phyloP scores from a whole-genome alignment of 2,329 filamentous ascomycete genomes.

The Parasarocladium wereldwijsianum region DNA sequence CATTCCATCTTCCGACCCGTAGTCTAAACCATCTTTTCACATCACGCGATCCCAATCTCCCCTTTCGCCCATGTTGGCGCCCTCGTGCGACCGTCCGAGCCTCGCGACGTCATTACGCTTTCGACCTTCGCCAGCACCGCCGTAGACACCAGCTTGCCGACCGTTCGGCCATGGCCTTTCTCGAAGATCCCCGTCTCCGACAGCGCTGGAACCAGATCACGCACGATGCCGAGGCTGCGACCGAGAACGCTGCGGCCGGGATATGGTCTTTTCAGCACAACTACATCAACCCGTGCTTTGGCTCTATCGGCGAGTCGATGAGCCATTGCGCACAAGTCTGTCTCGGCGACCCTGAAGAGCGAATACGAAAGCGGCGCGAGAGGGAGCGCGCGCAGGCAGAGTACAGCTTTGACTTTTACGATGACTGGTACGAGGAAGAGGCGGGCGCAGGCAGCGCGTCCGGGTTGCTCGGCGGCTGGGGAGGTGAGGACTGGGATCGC shows the following conservation, averaged over 20 bases:
- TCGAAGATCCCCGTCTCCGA: conserved; percentile 75
- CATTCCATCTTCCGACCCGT: neutral
- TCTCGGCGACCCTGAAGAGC: conserved; percentile 58
- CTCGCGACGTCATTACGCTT: conserved; percentile 3
- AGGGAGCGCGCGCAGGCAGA: conserved; percentile 52
- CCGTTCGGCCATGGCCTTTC: conserved; percentile 48
- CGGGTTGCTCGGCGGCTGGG: conserved; percentile 57
- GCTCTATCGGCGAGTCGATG: conserved; percentile 49
- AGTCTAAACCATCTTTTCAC: neutral
- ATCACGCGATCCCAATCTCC: neutral
- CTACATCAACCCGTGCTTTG: conserved; percentile 72
- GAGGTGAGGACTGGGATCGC: conserved; percentile 71
- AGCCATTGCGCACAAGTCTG: conserved; percentile 61
- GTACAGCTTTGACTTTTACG: conserved; percentile 90
- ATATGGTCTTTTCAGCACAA: conserved; percentile 80
- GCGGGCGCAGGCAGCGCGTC: conserved; percentile 26
- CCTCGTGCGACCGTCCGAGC: conserved; percentile 1
- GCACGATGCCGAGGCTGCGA: conserved; percentile 78
- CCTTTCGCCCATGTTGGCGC: conserved; percentile 1
- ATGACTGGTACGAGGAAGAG: conserved; percentile 72
- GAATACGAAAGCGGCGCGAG: conserved; percentile 52
- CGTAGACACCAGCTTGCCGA: too few species aligned
- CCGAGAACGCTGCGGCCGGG: conserved; percentile 79
- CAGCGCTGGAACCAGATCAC: conserved; percentile 89
- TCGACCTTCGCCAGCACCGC: conserved; percentile 7